Evolutionary conservation across 1,284 basidiomycete species (phyloP), one percentile per base, ranked within the genome.

Genomic region (Lentinus polychrous): DNA sequence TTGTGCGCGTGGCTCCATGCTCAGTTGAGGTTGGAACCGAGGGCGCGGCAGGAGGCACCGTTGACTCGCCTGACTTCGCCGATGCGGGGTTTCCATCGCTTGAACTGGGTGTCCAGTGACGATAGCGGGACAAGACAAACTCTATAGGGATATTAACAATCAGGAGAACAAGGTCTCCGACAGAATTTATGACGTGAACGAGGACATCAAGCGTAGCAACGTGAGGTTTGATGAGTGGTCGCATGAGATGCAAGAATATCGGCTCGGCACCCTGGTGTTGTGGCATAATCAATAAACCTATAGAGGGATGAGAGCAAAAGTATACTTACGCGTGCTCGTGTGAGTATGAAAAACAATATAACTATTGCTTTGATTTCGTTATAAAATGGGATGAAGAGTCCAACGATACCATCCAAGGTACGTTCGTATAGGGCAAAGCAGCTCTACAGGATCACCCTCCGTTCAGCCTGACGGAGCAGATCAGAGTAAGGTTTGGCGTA

Each of bases 331-430:
- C 81, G 72, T 46, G 86, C 80, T 50, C 86, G 79, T 48, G 86
- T 85, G 34, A 88, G 54, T 22, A 90, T 70, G 46, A 90, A 74
- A 63, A 89, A 89, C 12, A 90, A 59, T 8, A 88, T 69, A 15
- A 75, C 68, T 42, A 87, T 58, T 1, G 81, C 78, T 65, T 90
- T 90, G 65, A 87, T 68, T 66, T 89, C 86, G 57, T 79, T 76
- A 62, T 90, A 88, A 59, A 90, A 90, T 11, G 86, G 86, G 46
- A 87, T 72, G 53, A 90, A 78, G 10, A 90, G 64, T 52, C 76
- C 76, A 49, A 87, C 64, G 43, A 86, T 61, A 34, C 66, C 65
- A 62, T 90, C 87, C 20, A 78, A 59, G 17, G 75, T 70, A 44
- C 78, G 71, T 63, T 90, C 86, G 54, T 87, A 83, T 23, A 72